phyloP scores from a whole-genome alignment of 305 asterid species.

The Euphrasia arctica region DNA sequence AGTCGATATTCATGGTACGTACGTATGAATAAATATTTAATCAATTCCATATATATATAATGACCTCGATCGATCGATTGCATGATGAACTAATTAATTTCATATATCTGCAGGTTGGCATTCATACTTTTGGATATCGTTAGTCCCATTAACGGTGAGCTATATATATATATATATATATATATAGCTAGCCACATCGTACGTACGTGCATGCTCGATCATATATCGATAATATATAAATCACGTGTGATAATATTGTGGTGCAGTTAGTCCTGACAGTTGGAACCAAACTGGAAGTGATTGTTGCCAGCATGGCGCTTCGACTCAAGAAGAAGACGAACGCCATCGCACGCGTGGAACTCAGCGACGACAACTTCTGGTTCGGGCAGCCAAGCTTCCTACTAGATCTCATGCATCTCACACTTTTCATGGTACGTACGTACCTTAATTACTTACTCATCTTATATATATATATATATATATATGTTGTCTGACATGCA shows the following conservation, averaged over 20 bases:
- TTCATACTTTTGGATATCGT: constrained; percentile 37
- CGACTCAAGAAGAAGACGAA: constrained; percentile 24
- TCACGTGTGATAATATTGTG: no score
- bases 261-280: constrained; percentile 31
- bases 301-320: constrained; percentile 39
- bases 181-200: no score
- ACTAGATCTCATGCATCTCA: constrained; percentile 28
- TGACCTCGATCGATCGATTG: no score
- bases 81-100: no score
- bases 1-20: constrained; percentile 24
- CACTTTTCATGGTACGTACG: constrained; percentile 32
- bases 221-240: no score
- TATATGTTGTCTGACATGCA: no score
- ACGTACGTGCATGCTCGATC: no score
- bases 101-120: constrained; percentile 32
- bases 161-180: neutral
- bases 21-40: neutral
- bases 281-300: constrained; percentile 37
- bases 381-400: constrained; percentile 24
- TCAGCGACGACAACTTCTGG: constrained; percentile 34
- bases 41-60: neutral
- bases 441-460: no score
- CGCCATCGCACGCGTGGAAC: constrained; percentile 28
- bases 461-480: no score
- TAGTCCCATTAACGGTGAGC: constrained; percentile 30